These are phyloP conservation scores for Neofusicoccum sp. DNA, from an alignment of 2,329 filamentous ascomycete species.

Conservation along the genomic window DNA sequence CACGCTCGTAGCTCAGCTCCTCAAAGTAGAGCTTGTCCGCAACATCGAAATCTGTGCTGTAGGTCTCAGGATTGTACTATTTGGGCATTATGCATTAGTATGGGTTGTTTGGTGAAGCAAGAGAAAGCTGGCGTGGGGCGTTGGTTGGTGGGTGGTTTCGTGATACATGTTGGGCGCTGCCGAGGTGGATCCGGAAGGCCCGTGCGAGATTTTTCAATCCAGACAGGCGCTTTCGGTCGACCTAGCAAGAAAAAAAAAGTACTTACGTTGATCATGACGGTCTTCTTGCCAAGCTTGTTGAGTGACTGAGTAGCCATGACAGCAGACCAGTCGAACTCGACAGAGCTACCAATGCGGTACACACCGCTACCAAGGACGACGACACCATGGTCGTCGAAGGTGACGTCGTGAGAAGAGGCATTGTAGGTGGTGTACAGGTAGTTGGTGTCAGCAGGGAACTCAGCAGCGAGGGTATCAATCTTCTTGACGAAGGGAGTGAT, in stretches of 20 bases:
- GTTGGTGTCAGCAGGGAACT: conserved; percentile 93
- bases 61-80: conserved; percentile 78
- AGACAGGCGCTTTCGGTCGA: neutral
- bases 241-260: conserved; percentile 41
- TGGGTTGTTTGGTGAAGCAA: neutral
- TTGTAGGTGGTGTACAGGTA: conserved; percentile 99
- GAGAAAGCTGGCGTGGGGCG: neutral
- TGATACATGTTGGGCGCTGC: neutral
- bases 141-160: neutral
- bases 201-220: neutral
- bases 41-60: conserved; percentile 79
- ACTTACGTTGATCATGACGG: conserved; percentile 80
- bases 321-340: conserved; percentile 98
- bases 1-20: conserved; percentile 92
- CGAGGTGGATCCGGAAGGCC: neutral
- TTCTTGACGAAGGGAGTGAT: conserved; percentile 97
- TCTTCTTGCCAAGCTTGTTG: conserved; percentile 88
- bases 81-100: conserved; percentile 18
- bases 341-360: conserved; percentile 94
- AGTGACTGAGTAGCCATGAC: conserved; percentile 85
- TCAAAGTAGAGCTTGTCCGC: conserved; percentile 96
- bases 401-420: conserved; percentile 87
- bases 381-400: conserved; percentile 87
- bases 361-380: conserved; percentile 91
- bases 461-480: conserved; percentile 95